Evolutionary conservation across 2,329 filamentous ascomycete species (phyloP).

Genomic region (Allantophomopsis cytisporea): DNA sequence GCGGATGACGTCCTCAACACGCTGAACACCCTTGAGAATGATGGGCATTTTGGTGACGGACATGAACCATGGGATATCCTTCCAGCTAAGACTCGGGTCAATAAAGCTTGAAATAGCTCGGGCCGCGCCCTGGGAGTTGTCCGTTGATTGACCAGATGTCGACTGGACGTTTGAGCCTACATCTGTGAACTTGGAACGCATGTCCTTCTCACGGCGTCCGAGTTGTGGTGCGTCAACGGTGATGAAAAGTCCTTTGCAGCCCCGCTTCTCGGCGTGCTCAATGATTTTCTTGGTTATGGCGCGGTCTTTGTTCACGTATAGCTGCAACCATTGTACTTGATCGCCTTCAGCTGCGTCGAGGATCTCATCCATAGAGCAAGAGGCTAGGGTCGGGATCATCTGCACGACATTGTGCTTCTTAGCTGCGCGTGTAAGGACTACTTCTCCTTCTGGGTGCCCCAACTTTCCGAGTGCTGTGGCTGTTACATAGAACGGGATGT

Average conservation of each 20-base stretch:
- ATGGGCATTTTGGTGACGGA: slow-evolving; percentile 90
- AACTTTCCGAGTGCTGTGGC: slow-evolving; percentile 93
- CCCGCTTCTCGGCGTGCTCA: slow-evolving; percentile 77
- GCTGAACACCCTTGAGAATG: slow-evolving; percentile 90
- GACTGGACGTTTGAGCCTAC: slow-evolving; percentile 48
- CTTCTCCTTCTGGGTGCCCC: slow-evolving; percentile 86
- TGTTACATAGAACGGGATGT: slow-evolving; percentile 90
- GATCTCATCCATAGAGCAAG: slow-evolving; percentile 96
- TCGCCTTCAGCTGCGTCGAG: slow-evolving; percentile 67
- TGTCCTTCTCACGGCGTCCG: slow-evolving; percentile 91
- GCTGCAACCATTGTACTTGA: slow-evolving; percentile 91
- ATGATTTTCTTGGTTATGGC: slow-evolving; percentile 83
- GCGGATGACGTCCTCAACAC: slow-evolving; percentile 84
- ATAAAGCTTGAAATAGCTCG: slow-evolving; percentile 95
- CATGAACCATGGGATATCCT: slow-evolving; percentile 86
- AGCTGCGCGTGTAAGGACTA: slow-evolving; percentile 74
- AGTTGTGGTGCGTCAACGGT: slow-evolving; percentile 96
- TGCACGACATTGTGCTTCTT: slow-evolving; percentile 61
- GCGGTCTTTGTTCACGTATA: slow-evolving; percentile 95
- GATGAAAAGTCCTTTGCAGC: slow-evolving; percentile 94
- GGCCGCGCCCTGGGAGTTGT: slow-evolving; percentile 75
- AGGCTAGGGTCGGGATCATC: slow-evolving; percentile 79
- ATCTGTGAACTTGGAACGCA: slow-evolving; percentile 86
- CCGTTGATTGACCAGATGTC: slow-evolving; percentile 15
- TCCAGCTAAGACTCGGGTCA: slow-evolving; percentile 87